phyloP scores from a whole-genome alignment of 2,329 filamentous ascomycete species.

The Mollisiaceae sp. region DNA sequence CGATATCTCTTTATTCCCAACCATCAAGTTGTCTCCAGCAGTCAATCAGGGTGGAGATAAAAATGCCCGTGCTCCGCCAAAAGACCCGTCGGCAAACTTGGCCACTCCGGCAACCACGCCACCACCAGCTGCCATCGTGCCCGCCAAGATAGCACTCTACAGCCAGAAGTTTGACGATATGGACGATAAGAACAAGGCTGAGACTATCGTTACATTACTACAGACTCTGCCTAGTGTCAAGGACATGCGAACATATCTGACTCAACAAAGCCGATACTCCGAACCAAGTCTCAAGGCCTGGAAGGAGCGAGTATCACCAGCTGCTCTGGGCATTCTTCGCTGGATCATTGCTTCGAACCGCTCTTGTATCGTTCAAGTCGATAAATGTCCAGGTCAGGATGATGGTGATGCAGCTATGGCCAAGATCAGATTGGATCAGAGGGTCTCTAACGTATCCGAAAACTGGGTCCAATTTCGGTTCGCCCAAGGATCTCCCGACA shows the following conservation, averaged over 20 bases:
- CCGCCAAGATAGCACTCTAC: slow-evolving; percentile 48
- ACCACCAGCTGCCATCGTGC: slow-evolving; percentile 34
- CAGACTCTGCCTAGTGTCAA: slow-evolving; percentile 65
- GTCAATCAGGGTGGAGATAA: slow-evolving; percentile 13
- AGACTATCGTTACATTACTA: slow-evolving; percentile 57
- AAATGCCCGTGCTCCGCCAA: not conserved
- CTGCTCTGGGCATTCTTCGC: slow-evolving; percentile 71
- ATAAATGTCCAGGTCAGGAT: slow-evolving; percentile 45
- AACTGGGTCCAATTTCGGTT: slow-evolving; percentile 84
- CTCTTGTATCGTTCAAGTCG: slow-evolving; percentile 82
- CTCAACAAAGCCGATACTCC: slow-evolving; percentile 35
- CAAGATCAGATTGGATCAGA: slow-evolving; percentile 40
- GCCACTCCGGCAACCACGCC: slow-evolving; percentile 36
- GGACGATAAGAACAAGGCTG: slow-evolving; percentile 49
- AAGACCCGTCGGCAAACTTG: slow-evolving; percentile 21
- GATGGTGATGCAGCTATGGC: slow-evolving; percentile 30
- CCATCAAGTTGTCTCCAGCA: slow-evolving; percentile 34
- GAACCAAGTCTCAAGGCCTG: slow-evolving; percentile 52
- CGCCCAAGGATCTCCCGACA: slow-evolving; percentile 86
- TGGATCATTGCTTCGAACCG: slow-evolving; percentile 93
- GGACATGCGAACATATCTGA: slow-evolving; percentile 59
- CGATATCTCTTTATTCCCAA: slow-evolving; percentile 36
- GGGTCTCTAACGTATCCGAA: slow-evolving; percentile 62
- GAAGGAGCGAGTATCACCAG: slow-evolving; percentile 64
- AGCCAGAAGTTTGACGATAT: slow-evolving; percentile 63